A percentile compares a stretch with the other conserved stretches of the same genome.
Conservation (phyloP, 2,329 filamentous ascomycete genomes). For the Arthroderma sp. region DNA sequence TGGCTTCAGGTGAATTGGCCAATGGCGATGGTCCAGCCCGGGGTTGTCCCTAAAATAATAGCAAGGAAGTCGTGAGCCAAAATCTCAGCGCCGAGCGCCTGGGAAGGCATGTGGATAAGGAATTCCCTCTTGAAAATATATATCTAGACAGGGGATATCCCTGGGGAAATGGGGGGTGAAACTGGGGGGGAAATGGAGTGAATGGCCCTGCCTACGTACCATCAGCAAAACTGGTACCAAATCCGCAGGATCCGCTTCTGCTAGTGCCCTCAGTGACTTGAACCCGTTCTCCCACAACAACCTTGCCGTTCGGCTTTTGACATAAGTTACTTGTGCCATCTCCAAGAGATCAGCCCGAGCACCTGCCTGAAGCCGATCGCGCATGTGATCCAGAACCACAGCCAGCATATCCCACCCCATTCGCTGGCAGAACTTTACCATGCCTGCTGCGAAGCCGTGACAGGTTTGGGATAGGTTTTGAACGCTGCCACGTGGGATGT, state of each 20-base stretch:
- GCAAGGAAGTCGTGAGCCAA: not conserved
- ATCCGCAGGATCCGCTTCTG: slow-evolving; percentile 55
- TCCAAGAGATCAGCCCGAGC: slow-evolving; percentile 58
- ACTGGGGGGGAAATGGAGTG: not conserved
- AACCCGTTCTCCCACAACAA: slow-evolving; percentile 68
- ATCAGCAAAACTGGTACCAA: slow-evolving; percentile 60
- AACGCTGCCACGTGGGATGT: slow-evolving; percentile 54
- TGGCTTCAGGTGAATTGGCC: slow-evolving; percentile 42
- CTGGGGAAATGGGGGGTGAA: not conserved
- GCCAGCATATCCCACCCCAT: slow-evolving; percentile 66
- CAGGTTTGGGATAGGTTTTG: slow-evolving; percentile 63
- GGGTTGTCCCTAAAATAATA: slow-evolving; percentile 44
- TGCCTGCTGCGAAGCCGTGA: slow-evolving; percentile 64
- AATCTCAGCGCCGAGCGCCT: too few species aligned
- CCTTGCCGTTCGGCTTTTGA: slow-evolving; percentile 63
- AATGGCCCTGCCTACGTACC: slow-evolving; percentile 25
- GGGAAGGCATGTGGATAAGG: too few species aligned
- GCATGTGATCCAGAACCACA: slow-evolving; percentile 61
- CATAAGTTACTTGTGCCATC: slow-evolving; percentile 57
- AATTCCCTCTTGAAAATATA: too few species aligned
- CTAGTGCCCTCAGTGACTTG: slow-evolving; percentile 52
- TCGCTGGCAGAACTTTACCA: slow-evolving; percentile 64
- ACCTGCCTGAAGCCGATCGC: slow-evolving; percentile 58
- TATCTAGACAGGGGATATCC: too few species aligned
- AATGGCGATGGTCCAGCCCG: slow-evolving; percentile 39